Evolutionary conservation across 2,329 filamentous ascomycete genomes (phyloP).

Genomic region (Aspergillus texensis): DNA sequence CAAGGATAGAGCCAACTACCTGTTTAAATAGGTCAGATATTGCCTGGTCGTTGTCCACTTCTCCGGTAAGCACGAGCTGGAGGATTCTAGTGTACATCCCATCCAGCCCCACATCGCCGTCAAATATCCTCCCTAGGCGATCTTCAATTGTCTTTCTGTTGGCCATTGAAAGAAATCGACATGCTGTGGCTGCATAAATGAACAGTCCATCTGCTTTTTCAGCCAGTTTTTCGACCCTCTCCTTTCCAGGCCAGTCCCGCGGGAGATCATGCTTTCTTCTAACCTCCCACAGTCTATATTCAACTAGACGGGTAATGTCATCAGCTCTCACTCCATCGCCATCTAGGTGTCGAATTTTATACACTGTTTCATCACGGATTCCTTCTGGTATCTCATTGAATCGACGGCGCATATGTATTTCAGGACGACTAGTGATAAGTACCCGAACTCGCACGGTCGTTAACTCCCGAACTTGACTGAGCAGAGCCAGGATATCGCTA

Average conservation of each 20-base stretch:
- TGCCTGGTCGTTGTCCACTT: background rate
- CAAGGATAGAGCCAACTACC: conserved; percentile 1
- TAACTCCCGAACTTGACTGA: background rate
- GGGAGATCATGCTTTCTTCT: background rate
- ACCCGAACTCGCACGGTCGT: background rate
- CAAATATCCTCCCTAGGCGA: background rate
- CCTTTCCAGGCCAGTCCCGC: background rate
- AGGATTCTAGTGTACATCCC: background rate
- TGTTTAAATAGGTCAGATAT: background rate
- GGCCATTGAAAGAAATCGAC: background rate
- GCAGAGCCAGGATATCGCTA: background rate
- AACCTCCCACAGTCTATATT: background rate
- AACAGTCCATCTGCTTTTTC: background rate
- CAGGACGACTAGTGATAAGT: background rate
- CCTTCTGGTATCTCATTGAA: background rate
- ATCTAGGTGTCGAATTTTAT: background rate
- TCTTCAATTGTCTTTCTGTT: background rate
- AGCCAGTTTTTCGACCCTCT: background rate
- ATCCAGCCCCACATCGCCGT: background rate
- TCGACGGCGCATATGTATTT: background rate
- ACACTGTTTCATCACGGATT: background rate
- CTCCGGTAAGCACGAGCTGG: background rate
- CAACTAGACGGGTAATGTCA: conserved; percentile 5
- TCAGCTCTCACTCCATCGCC: background rate
- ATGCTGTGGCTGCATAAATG: background rate